Base-by-base conservation (phyloP, 106 monocot genomes). In the Apostasia shenzhenica region DNA sequence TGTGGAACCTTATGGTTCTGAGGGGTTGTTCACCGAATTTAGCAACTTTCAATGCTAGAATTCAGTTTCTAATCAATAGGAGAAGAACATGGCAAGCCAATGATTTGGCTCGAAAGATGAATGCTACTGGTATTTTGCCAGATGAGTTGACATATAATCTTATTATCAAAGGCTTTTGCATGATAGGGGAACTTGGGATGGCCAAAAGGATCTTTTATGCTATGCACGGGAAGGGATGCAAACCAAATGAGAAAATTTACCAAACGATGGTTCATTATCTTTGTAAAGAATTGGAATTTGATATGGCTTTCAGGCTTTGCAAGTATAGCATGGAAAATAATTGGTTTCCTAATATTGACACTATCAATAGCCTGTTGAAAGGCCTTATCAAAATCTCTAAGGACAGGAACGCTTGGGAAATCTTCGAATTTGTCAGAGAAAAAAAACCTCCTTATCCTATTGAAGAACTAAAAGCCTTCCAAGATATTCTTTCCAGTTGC, bases 211-310 rank as follows among this genome's bases (percentile, higher is more conserved):
- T 92, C 10, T 97, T 89, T 76, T 75, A 67, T 57, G 67, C 89
- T 52, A 78, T 89, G 80, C 68, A 81, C 46, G 76, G 77, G 57
- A 82, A 86, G 44, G 84, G 86, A 45, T 92, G 89, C 77, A 79
- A 89, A 37, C 86, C 89, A 50, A 97, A 91, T 62, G 63, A 67
- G 42, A 91, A 80, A 67, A 85, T 97, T 47, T 92, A 92, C 65
- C 95, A 97, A 72, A 97, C 95, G 1, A 97, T 97, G 82, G 75
- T 92, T 48, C 92, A 97, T 81, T 92, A 97, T 77, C 84, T 97
- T 55, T 92, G 88, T 67, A 80, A 89, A 68, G 78, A 58, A 58
- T 73, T 76, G 55, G 82, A 97, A 5, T 89, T 97, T 68, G 82
- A 86, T 71, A 74, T 83, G 71, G 95, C 91, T 57, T 97, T 86